Conservation (phyloP, 768 basidiomycete genomes). For the Hemileccinum rubropunctum region DNA sequence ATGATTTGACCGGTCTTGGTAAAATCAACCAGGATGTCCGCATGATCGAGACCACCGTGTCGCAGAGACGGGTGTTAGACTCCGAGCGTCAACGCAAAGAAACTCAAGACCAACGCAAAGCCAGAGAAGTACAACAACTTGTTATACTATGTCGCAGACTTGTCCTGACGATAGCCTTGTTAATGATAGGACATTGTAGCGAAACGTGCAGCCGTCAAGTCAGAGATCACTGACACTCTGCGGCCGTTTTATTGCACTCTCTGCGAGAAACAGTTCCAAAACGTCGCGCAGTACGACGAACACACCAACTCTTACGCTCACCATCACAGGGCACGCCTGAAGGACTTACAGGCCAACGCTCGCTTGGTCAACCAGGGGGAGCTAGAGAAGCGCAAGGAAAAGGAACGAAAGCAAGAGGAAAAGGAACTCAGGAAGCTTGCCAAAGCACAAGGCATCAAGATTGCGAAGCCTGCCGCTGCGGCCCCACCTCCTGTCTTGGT, state of each 20-base stretch:
- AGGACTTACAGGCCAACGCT: constrained; percentile 76
- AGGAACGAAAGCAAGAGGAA: constrained; percentile 82
- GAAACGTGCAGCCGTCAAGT: constrained; percentile 60
- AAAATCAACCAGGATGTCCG: constrained; percentile 76
- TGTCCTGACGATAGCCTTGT: constrained; percentile 6
- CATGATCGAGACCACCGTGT: constrained; percentile 84
- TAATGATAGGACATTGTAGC: constrained; percentile 56
- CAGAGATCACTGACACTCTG: constrained; percentile 66
- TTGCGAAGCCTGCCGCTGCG: constrained; percentile 36
- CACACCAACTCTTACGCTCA: constrained; percentile 89
- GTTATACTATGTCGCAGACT: neutral
- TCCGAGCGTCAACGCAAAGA: constrained; percentile 81
- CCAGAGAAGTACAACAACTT: constrained; percentile 56
- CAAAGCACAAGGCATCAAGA: constrained; percentile 75
- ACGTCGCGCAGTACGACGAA: constrained; percentile 83
- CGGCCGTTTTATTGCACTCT: constrained; percentile 76
- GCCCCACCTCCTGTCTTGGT: constrained; percentile 10
- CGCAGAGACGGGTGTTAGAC: constrained; percentile 74
- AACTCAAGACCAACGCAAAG: constrained; percentile 70
- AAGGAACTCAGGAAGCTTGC: constrained; percentile 83
- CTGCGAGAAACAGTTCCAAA: constrained; percentile 87
- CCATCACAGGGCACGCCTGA: constrained; percentile 79
- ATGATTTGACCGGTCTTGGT: constrained; percentile 75
- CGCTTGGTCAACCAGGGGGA: constrained; percentile 67
- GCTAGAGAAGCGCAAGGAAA: constrained; percentile 74